Evolutionary conservation across 2,329 filamentous ascomycete genomes (phyloP).

Genomic region (Fusarium sp.): DNA sequence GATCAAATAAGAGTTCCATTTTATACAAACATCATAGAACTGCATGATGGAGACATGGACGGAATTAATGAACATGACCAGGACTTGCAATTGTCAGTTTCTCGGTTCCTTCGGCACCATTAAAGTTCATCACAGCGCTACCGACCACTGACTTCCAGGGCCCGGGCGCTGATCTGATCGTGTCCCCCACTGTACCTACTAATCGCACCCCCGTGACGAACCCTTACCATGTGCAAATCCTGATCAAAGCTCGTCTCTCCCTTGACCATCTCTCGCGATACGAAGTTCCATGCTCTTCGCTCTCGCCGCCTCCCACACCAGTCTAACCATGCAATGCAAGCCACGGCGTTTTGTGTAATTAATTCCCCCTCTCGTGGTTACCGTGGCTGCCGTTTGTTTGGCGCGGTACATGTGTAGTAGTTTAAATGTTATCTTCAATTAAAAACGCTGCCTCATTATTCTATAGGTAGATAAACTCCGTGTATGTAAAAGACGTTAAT

Average conservation of each 20-base stretch:
- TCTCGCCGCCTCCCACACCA: conserved; percentile 2
- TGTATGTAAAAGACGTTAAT: conserved; percentile 11
- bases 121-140: neutral
- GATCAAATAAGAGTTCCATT: neutral
- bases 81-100: neutral
- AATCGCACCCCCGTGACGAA: neutral
- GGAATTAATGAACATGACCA: neutral
- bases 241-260: conserved; percentile 1
- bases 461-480: conserved; percentile 23
- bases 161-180: neutral
- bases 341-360: conserved; percentile 20
- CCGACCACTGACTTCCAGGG: neutral
- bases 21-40: neutral
- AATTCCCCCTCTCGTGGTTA: neutral
- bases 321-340: conserved; percentile 13
- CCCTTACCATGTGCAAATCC: neutral
- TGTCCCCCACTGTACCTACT: neutral
- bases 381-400: conserved; percentile 12
- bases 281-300: conserved; percentile 5
- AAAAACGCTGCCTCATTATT: conserved; percentile 33
- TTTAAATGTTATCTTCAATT: conserved; percentile 1
- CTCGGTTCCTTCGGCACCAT: neutral
- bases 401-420: neutral
- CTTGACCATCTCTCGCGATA: neutral
- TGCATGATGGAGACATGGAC: neutral